A percentile compares a stretch with the other conserved stretches of the same genome.
phyloP scores from a whole-genome alignment of 495 filamentous ascomycete genomes.

The Chaetomium tenue region DNA sequence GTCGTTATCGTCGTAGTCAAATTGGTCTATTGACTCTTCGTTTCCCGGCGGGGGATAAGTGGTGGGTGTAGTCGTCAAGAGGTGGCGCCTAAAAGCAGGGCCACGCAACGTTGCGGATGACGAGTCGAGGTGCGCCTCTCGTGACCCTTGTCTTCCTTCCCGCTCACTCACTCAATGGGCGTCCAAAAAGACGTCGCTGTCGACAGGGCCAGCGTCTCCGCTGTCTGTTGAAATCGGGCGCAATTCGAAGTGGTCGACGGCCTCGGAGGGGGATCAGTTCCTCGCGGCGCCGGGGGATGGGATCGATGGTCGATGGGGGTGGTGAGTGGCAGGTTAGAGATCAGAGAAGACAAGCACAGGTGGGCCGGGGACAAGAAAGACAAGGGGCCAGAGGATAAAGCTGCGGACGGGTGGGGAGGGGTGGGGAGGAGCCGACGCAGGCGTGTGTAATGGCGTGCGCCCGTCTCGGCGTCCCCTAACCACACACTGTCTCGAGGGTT shows the following conservation, averaged over 20 bases:
- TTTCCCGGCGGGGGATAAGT: not conserved
- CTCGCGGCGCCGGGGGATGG: conserved; percentile 18
- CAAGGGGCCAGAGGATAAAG: conserved; percentile 33
- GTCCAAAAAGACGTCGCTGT: conserved; percentile 14
- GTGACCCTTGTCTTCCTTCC: not conserved
- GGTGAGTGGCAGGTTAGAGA: conserved; percentile 1
- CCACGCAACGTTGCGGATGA: conserved; percentile 27
- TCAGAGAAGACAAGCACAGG: conserved; percentile 16
- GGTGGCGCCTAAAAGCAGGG: conserved; percentile 27
- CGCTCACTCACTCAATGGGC: not conserved
- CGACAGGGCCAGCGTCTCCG: conserved; percentile 22
- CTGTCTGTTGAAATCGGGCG: conserved; percentile 19
- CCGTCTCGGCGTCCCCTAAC: conserved; percentile 25
- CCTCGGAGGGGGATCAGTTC: conserved; percentile 18
- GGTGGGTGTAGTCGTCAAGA: conserved; percentile 5
- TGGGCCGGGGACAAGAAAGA: conserved; percentile 20
- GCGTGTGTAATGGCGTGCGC: conserved; percentile 25
- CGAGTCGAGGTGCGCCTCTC: conserved; percentile 4
- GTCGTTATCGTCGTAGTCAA: not conserved
- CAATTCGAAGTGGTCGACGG: conserved; percentile 22
- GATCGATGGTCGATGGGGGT: not conserved
- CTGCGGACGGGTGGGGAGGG: conserved; percentile 25
- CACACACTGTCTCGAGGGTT: conserved; percentile 25
- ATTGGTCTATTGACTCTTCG: not conserved
- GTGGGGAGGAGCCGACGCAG: conserved; percentile 25